Evolutionary conservation across 129 eudicot genomes (phyloP).

Genomic region (Sambucus nigra): DNA sequence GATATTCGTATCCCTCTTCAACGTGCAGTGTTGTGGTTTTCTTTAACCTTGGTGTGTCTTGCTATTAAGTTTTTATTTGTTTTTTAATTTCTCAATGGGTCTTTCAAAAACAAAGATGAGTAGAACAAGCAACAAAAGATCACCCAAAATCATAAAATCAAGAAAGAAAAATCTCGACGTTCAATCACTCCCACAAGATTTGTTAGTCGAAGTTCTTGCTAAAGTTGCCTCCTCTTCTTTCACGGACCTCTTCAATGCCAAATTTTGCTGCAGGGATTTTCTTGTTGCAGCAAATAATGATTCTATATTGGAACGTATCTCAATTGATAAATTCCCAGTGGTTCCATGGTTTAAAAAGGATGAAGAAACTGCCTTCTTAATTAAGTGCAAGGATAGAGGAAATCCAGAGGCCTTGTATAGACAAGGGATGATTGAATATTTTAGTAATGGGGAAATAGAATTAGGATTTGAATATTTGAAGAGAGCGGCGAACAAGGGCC

Average conservation of each 20-base stretch:
- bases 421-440: slow-evolving; percentile 41
- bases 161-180: no score
- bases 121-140: no score
- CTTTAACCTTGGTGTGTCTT: no score
- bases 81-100: no score
- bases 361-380: slow-evolving; percentile 26
- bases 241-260: slow-evolving; percentile 42
- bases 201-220: slow-evolving; percentile 26
- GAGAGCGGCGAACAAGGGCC: slow-evolving; percentile 36
- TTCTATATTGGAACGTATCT: slow-evolving; percentile 29
- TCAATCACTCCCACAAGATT: slow-evolving; percentile 34
- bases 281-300: slow-evolving; percentile 37
- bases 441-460: slow-evolving; percentile 26
- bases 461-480: slow-evolving; percentile 32
- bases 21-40: no score
- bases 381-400: slow-evolving; percentile 28
- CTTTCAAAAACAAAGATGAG: no score
- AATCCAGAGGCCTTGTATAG: slow-evolving; percentile 43
- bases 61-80: no score
- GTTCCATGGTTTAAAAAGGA: slow-evolving; percentile 31
- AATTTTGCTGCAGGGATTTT: slow-evolving; percentile 34
- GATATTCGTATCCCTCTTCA: no score
- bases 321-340: slow-evolving; percentile 36
- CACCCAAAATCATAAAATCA: no score
- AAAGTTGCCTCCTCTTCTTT: slow-evolving; percentile 41